A percentile compares a stretch with the other conserved stretches of the same genome.
phyloP scores from a whole-genome alignment of 495 filamentous ascomycete species.

The Xylaria castorea region DNA sequence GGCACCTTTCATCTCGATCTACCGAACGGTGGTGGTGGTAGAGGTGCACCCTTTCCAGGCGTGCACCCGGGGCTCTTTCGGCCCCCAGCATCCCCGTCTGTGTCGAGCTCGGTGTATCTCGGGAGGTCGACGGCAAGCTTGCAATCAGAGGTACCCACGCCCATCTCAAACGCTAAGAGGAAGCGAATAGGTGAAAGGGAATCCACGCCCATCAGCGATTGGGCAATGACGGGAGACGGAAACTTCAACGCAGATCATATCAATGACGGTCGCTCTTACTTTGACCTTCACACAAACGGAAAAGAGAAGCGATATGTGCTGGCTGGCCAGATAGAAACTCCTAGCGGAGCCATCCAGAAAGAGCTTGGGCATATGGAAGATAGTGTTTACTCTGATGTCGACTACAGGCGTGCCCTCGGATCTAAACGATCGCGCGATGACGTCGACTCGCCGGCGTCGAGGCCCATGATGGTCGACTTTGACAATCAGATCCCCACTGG shows the following conservation, averaged over 20 bases:
- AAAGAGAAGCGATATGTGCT: slow-evolving; percentile 52
- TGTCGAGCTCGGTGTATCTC: slow-evolving; percentile 65
- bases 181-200: slow-evolving; percentile 46
- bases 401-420: slow-evolving; percentile 57
- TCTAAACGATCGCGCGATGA: slow-evolving; percentile 42
- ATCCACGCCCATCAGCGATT: slow-evolving; percentile 42
- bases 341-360: slow-evolving; percentile 54
- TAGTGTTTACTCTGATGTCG: slow-evolving; percentile 60
- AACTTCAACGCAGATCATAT: slow-evolving; percentile 30
- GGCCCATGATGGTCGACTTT: slow-evolving; percentile 21
- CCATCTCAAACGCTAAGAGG: slow-evolving; percentile 44
- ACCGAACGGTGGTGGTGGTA: slow-evolving; percentile 31
- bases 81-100: slow-evolving; percentile 68
- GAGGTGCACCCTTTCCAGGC: slow-evolving; percentile 50
- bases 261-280: slow-evolving; percentile 25
- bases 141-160: slow-evolving; percentile 47
- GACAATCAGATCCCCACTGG: slow-evolving; percentile 30
- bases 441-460: slow-evolving; percentile 32
- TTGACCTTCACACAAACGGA: slow-evolving; percentile 29
- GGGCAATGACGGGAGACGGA: slow-evolving; percentile 41
- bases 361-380: slow-evolving; percentile 58
- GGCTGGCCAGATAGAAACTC: slow-evolving; percentile 69
- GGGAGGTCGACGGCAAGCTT: slow-evolving; percentile 61
- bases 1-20: slow-evolving; percentile 58
- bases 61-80: slow-evolving; percentile 71